A percentile compares a stretch with the other conserved stretches of the same genome.
Conservation (phyloP, 768 basidiomycete species). For the Coprinellus micaceus region DNA sequence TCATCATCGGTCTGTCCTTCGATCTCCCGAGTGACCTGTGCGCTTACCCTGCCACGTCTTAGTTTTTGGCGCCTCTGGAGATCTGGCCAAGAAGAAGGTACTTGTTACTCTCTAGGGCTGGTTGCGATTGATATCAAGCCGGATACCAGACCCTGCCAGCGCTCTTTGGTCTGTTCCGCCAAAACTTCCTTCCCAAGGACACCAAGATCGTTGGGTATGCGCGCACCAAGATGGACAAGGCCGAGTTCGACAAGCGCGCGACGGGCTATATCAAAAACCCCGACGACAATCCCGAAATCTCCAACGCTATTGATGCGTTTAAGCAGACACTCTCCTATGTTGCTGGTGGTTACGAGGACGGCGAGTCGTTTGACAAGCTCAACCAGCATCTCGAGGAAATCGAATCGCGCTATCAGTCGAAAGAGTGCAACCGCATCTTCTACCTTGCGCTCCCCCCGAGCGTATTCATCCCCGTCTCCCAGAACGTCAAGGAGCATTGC, state of each 20-base stretch:
- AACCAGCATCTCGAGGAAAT: slow-evolving; percentile 73
- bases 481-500: slow-evolving; percentile 77
- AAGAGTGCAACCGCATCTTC: slow-evolving; percentile 80
- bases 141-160: slow-evolving; percentile 86
- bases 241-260: slow-evolving; percentile 81
- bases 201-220: slow-evolving; percentile 95
- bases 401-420: slow-evolving; percentile 64
- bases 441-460: slow-evolving; percentile 97
- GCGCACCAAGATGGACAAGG: slow-evolving; percentile 86
- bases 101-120: too few relatives aligned
- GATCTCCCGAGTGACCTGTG: neutral
- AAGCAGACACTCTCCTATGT: slow-evolving; percentile 78
- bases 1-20: slow-evolving; percentile 71
- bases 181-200: slow-evolving; percentile 75
- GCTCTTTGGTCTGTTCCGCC: slow-evolving; percentile 82
- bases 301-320: slow-evolving; percentile 75
- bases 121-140: slow-evolving; percentile 6
- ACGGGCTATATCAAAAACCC: slow-evolving; percentile 83
- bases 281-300: slow-evolving; percentile 55
- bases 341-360: slow-evolving; percentile 85
- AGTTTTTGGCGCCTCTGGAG: slow-evolving; percentile 96
- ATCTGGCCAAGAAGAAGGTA: slow-evolving; percentile 98
- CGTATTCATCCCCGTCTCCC: slow-evolving; percentile 89
- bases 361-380: slow-evolving; percentile 71
- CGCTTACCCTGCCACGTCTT: slow-evolving; percentile 1